These are phyloP conservation scores for Flaveria floridana DNA, from an alignment of 140 eudicot genomes.

Conservation along the genomic window DNA sequence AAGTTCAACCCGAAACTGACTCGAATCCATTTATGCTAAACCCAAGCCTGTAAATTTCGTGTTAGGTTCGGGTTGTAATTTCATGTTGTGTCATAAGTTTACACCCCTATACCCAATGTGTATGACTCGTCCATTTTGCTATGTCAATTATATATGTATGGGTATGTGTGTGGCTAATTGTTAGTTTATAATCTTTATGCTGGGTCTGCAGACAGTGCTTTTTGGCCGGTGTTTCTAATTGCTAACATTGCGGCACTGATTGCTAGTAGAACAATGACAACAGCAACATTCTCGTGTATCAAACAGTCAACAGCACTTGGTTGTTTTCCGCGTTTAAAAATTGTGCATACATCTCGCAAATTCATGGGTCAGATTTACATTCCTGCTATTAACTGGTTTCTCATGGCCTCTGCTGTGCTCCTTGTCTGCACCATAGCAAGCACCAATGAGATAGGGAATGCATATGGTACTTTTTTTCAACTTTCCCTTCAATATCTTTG, in stretches of 20 bases:
- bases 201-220: slow-evolving; percentile 63
- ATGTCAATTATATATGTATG: background rate
- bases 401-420: slow-evolving; percentile 63
- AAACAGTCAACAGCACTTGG: slow-evolving; percentile 94
- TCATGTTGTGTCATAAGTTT: too few relatives aligned
- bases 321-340: slow-evolving; percentile 93
- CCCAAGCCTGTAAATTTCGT: too few relatives aligned
- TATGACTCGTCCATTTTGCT: background rate
- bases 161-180: background rate
- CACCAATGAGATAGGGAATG: slow-evolving; percentile 90
- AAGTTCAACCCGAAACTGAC: too few relatives aligned
- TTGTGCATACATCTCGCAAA: slow-evolving; percentile 86
- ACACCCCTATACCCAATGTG: background rate
- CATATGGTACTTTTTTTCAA: slow-evolving; percentile 53
- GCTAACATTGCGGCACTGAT: slow-evolving; percentile 92
- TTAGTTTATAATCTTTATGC: background rate
- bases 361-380: slow-evolving; percentile 98
- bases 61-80: too few relatives aligned
- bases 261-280: slow-evolving; percentile 96
- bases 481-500: slow-evolving; percentile 9
- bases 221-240: slow-evolving; percentile 85
- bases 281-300: slow-evolving; percentile 94
- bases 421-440: slow-evolving; percentile 82
- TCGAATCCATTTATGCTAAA: too few relatives aligned
- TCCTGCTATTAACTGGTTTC: slow-evolving; percentile 92